Evolutionary conservation across 2,329 filamentous ascomycete genomes (phyloP).

Genomic region (Rhexocercosporidium sp.): DNA sequence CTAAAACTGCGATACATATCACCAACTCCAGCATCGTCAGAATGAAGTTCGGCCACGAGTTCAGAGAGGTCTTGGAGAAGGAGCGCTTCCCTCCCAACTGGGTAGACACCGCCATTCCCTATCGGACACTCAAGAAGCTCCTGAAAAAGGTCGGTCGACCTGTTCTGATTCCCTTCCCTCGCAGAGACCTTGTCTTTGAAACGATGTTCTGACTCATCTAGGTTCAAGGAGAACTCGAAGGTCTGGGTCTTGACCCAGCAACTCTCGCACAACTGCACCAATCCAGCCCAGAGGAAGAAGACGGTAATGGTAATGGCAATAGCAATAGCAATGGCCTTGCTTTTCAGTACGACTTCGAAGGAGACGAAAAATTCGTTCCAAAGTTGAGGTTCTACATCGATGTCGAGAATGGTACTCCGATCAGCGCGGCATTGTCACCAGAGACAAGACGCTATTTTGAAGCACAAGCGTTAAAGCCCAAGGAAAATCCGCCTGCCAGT

Average conservation of each 20-base stretch:
- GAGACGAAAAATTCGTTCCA: constrained; percentile 62
- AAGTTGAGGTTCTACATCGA: constrained; percentile 74
- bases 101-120: constrained; percentile 79
- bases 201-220: background rate
- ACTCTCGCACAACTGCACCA: constrained; percentile 67
- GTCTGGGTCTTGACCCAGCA: constrained; percentile 73
- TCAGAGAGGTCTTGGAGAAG: constrained; percentile 69
- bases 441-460: constrained; percentile 66
- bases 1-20: background rate
- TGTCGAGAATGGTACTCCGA: constrained; percentile 66
- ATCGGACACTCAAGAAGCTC: constrained; percentile 85
- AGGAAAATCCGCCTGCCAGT: background rate
- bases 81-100: constrained; percentile 78
- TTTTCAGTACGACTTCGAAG: constrained; percentile 61
- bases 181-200: background rate
- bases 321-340: constrained; percentile 36
- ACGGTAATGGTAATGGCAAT: background rate
- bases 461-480: constrained; percentile 49
- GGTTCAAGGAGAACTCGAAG: constrained; percentile 64
- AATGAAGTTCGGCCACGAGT: constrained; percentile 90
- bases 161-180: background rate
- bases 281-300: constrained; percentile 41
- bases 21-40: constrained; percentile 1
- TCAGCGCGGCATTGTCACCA: constrained; percentile 67
- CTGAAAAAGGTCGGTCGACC: constrained; percentile 71